These are phyloP conservation scores for Lentinus brumalis DNA, from an alignment of 768 basidiomycete species.

Conservation along the genomic window DNA sequence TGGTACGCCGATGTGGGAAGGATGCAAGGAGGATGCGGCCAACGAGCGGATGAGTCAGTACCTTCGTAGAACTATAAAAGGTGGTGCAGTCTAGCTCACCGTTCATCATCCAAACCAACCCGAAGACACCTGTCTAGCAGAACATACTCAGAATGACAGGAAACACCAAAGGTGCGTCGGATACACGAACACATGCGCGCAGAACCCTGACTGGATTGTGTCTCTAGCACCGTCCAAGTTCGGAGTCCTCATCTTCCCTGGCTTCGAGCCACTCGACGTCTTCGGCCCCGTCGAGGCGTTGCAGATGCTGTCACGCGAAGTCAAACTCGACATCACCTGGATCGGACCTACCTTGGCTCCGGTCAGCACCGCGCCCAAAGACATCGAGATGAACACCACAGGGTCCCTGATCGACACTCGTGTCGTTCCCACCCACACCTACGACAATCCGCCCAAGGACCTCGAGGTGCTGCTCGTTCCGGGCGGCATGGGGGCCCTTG, in stretches of 20 bases:
- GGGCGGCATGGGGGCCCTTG: not conserved
- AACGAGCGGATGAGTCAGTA: too few relatives aligned
- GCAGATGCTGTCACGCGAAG: not conserved
- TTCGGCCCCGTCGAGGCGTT: not conserved
- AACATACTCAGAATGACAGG: too few relatives aligned
- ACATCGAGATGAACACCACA: not conserved
- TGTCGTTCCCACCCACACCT: not conserved
- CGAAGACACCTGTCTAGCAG: too few relatives aligned
- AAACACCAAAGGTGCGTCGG: too few relatives aligned
- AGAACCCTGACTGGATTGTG: too few relatives aligned
- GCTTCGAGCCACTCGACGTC: not conserved
- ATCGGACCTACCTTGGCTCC: not conserved
- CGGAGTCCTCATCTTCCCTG: not conserved
- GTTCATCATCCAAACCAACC: too few relatives aligned
- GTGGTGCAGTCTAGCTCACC: too few relatives aligned
- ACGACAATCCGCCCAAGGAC: not conserved
- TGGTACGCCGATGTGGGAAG: too few relatives aligned
- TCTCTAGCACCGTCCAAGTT: too few relatives aligned
- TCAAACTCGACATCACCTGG: not conserved
- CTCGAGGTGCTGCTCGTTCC: slow-evolving; percentile 1
- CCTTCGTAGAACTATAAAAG: too few relatives aligned
- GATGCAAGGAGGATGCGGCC: too few relatives aligned
- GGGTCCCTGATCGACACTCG: not conserved
- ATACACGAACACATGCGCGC: too few relatives aligned
- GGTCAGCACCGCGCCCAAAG: not conserved